Evolutionary conservation across 768 basidiomycete species (phyloP).

Genomic region (Coprinellus aureogranulatus): DNA sequence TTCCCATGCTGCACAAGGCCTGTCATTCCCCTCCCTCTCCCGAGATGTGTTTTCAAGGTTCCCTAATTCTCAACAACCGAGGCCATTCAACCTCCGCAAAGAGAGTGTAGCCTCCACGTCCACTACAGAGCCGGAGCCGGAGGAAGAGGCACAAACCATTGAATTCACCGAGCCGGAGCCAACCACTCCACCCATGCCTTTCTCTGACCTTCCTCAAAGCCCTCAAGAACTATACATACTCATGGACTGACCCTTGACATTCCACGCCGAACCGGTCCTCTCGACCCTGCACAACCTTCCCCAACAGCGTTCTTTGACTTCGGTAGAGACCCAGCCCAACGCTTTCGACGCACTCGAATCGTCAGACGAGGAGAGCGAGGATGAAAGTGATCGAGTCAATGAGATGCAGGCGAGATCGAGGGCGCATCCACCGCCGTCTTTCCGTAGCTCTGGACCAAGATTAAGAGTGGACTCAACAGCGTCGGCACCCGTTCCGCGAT

Average conservation of each 20-base stretch:
- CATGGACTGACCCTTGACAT: constrained; percentile 40
- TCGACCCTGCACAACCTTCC: constrained; percentile 63
- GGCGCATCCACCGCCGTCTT: constrained; percentile 15
- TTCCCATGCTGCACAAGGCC: too few species aligned
- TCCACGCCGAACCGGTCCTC: constrained; percentile 48
- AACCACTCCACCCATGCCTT: constrained; percentile 41
- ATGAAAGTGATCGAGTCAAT: constrained; percentile 28
- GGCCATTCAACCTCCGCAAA: constrained; percentile 7
- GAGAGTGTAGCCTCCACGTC: constrained; percentile 21
- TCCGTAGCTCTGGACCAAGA: constrained; percentile 13
- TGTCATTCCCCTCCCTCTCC: constrained; percentile 57
- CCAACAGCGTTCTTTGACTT: constrained; percentile 74
- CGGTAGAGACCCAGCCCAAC: constrained; percentile 65
- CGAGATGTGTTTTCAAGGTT: constrained; percentile 36
- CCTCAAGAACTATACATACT: neutral
- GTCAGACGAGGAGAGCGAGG: constrained; percentile 44
- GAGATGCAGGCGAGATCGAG: constrained; percentile 13
- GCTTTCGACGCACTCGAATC: constrained; percentile 74
- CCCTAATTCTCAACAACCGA: neutral
- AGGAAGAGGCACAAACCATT: constrained; percentile 27
- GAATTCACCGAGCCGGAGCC: constrained; percentile 43
- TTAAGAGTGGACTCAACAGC: constrained; percentile 33
- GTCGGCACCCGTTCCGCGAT: too few species aligned
- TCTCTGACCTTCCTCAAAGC: constrained; percentile 28
- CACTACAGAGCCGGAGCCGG: constrained; percentile 16